These are phyloP conservation scores for Xylaria intraflava DNA, from an alignment of 495 filamentous ascomycete genomes.

Conservation along the genomic window DNA sequence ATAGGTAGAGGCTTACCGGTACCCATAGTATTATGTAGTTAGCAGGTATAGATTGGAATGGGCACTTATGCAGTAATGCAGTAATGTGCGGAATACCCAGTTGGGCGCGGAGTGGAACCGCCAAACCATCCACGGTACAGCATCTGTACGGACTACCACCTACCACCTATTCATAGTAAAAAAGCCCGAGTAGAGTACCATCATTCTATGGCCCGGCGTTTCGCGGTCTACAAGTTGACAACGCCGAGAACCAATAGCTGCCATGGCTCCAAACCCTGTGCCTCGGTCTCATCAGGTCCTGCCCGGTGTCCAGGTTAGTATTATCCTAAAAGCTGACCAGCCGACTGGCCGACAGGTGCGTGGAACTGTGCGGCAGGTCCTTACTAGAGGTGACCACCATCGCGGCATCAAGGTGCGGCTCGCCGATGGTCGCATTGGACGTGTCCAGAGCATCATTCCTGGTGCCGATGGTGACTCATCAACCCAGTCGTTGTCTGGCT, in stretches of 20 bases:
- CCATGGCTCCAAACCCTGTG: conserved; percentile 23
- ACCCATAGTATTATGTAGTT: too few species aligned
- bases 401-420: conserved; percentile 70
- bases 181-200: neutral
- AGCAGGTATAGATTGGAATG: too few species aligned
- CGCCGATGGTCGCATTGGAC: conserved; percentile 57
- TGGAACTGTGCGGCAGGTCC: conserved; percentile 53
- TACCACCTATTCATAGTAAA: neutral
- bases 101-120: too few species aligned
- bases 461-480: conserved; percentile 12
- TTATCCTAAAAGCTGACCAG: conserved; percentile 66
- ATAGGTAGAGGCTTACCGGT: too few species aligned
- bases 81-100: too few species aligned
- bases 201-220: too few species aligned
- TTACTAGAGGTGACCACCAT: conserved; percentile 67
- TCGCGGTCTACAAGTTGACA: neutral
- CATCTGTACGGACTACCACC: too few species aligned
- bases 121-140: neutral
- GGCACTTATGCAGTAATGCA: too few species aligned
- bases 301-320: conserved; percentile 55
- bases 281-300: conserved; percentile 47
- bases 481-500: conserved; percentile 16
- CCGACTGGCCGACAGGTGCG: conserved; percentile 59
- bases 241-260: neutral
- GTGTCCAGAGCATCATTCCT: conserved; percentile 53